These are phyloP conservation scores for Colletotrichum sp. DNA, from an alignment of 2,329 filamentous ascomycete genomes.

Conservation along the genomic window DNA sequence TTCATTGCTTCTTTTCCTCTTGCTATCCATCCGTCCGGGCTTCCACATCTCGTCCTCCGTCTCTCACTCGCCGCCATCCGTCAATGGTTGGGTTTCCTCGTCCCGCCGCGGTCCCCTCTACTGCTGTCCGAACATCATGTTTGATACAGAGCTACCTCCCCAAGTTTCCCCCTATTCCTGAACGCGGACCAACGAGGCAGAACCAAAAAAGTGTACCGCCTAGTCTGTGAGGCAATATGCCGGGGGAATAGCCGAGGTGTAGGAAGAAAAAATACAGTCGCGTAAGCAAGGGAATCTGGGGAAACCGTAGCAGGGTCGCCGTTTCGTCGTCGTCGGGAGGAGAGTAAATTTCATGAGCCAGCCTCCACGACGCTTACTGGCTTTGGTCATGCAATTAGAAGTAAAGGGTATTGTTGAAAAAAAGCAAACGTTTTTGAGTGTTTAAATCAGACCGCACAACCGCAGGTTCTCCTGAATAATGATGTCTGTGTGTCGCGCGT, in stretches of 20 bases:
- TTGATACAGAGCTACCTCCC: slow-evolving; percentile 17
- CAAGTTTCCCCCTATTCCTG: background rate
- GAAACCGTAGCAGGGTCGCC: slow-evolving; percentile 19
- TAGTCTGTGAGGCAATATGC: slow-evolving; percentile 8
- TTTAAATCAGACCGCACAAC: slow-evolving; percentile 94
- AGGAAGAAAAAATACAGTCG: slow-evolving; percentile 20
- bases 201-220: slow-evolving; percentile 13
- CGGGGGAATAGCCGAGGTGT: slow-evolving; percentile 7
- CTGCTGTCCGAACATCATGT: slow-evolving; percentile 12
- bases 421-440: slow-evolving; percentile 32
- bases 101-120: background rate
- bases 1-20: slow-evolving; percentile 23
- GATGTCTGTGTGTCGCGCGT: slow-evolving; percentile 69
- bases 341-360: slow-evolving; percentile 21
- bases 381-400: slow-evolving; percentile 29
- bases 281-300: slow-evolving; percentile 20
- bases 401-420: slow-evolving; percentile 47
- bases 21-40: slow-evolving; percentile 20
- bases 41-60: background rate
- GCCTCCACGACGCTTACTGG: slow-evolving; percentile 20
- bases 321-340: slow-evolving; percentile 18
- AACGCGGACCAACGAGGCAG: slow-evolving; percentile 10
- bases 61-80: background rate
- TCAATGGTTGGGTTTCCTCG: background rate
- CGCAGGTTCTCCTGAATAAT: slow-evolving; percentile 99